phyloP scores from a whole-genome alignment of 1,284 basidiomycete genomes.

The Boletus hoseneyae region DNA sequence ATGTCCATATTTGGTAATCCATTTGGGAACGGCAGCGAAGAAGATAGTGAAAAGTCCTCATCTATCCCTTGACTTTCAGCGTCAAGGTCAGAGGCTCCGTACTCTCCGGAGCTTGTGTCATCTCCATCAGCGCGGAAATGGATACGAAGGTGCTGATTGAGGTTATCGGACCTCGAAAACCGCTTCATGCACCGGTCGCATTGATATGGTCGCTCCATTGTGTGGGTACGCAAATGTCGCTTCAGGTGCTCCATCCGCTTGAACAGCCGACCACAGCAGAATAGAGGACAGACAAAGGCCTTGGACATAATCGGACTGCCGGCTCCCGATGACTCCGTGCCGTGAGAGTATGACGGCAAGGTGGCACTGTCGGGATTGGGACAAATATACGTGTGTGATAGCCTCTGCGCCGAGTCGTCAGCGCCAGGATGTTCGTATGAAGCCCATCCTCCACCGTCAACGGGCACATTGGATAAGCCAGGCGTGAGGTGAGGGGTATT shows the following conservation, averaged over 20 bases:
- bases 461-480: constrained; percentile 20
- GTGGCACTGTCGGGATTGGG: constrained; percentile 15
- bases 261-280: constrained; percentile 79
- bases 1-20: constrained; percentile 44
- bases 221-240: constrained; percentile 86
- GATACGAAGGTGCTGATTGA: constrained; percentile 78
- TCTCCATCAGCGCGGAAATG: constrained; percentile 51
- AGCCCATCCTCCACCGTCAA: constrained; percentile 18
- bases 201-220: constrained; percentile 78
- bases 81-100: constrained; percentile 26
- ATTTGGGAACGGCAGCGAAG: constrained; percentile 26
- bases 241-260: constrained; percentile 88
- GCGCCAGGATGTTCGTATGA: constrained; percentile 21
- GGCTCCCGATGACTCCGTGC: constrained; percentile 16
- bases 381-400: constrained; percentile 19
- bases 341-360: constrained; percentile 25
- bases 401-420: constrained; percentile 20
- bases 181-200: constrained; percentile 73
- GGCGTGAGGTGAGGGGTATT: constrained; percentile 22
- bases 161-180: constrained; percentile 84
- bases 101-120: constrained; percentile 27
- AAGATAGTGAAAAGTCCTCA: constrained; percentile 28
- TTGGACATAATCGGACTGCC: constrained; percentile 43
- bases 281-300: constrained; percentile 75
- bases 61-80: constrained; percentile 28